phyloP scores from a whole-genome alignment of 169 alveolate species.

The Cryptosporidium ubiquitum region DNA sequence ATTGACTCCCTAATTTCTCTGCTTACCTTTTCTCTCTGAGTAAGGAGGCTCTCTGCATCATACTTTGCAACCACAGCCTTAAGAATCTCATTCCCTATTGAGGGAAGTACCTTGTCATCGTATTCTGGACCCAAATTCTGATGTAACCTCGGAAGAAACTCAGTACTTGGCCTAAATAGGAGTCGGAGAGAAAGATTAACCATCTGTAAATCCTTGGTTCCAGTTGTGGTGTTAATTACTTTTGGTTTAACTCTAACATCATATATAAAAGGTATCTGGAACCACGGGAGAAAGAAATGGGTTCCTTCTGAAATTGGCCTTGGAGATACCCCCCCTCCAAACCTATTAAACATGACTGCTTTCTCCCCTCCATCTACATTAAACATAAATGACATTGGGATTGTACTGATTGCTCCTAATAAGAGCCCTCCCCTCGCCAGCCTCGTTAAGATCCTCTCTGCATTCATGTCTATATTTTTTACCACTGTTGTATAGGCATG shows the following conservation, averaged over 20 bases:
- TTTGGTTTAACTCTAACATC: conserved; percentile 92
- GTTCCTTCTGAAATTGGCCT: conserved; percentile 92
- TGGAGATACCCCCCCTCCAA: conserved; percentile 91
- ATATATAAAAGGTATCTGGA: conserved; percentile 89
- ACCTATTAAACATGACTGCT: conserved; percentile 93
- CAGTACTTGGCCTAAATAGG: conserved; percentile 91
- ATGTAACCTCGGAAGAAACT: conserved; percentile 91
- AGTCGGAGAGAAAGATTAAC: conserved; percentile 93
- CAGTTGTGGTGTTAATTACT: conserved; percentile 92
- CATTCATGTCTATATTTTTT: conserved; percentile 15
- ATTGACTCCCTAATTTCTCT: conserved; percentile 91
- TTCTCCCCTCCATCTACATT: conserved; percentile 96
- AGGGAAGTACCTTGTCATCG: conserved; percentile 96
- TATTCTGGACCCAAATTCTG: conserved; percentile 96
- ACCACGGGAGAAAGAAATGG: conserved; percentile 92
- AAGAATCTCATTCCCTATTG: conserved; percentile 96
- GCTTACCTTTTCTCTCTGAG: conserved; percentile 96
- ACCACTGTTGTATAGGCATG: neutral
- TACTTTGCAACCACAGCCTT: conserved; percentile 96
- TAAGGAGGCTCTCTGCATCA: conserved; percentile 95
- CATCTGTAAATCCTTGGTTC: conserved; percentile 93
- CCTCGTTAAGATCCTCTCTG: conserved; percentile 81
- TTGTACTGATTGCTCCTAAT: conserved; percentile 83
- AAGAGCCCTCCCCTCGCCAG: conserved; percentile 83
- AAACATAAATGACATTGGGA: conserved; percentile 86